Conservation (phyloP, 106 monocot species). For the Ottelia alismoides region DNA sequence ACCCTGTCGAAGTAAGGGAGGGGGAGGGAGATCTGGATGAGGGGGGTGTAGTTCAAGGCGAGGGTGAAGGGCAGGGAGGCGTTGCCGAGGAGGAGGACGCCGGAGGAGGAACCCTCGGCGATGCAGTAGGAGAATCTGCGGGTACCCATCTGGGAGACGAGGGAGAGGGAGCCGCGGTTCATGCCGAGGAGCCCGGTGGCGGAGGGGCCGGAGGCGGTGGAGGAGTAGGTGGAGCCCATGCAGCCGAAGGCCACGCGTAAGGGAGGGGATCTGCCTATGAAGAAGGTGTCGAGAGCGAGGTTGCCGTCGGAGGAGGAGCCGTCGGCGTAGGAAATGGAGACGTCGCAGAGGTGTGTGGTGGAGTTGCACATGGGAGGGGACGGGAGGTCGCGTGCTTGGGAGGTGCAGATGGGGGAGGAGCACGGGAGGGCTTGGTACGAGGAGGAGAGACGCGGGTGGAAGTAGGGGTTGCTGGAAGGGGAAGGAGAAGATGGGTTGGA, state of each 20-base stretch:
- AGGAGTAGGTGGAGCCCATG: conserved; percentile 42
- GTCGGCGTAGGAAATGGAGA: conserved; percentile 80
- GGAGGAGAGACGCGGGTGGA: conserved; percentile 36
- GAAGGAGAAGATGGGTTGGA: background rate
- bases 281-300: conserved; percentile 60
- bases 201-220: conserved; percentile 13
- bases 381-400: conserved; percentile 57
- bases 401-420: conserved; percentile 51
- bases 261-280: conserved; percentile 26
- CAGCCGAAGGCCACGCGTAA: conserved; percentile 61
- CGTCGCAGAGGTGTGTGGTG: conserved; percentile 40
- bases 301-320: conserved; percentile 71
- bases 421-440: conserved; percentile 53
- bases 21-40: conserved; percentile 46
- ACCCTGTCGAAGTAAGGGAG: conserved; percentile 95
- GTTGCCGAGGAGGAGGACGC: conserved; percentile 53
- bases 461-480: too few relatives aligned
- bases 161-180: conserved; percentile 83
- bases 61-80: conserved; percentile 23
- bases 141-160: conserved; percentile 64
- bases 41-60: conserved; percentile 75
- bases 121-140: conserved; percentile 84
- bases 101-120: conserved; percentile 45
- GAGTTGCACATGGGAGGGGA: conserved; percentile 39
- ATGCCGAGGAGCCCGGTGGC: conserved; percentile 67